A percentile compares a stretch with the other conserved stretches of the same genome.
phyloP scores from a whole-genome alignment of 306 rosid species.

The Fragaria ananassa region DNA sequence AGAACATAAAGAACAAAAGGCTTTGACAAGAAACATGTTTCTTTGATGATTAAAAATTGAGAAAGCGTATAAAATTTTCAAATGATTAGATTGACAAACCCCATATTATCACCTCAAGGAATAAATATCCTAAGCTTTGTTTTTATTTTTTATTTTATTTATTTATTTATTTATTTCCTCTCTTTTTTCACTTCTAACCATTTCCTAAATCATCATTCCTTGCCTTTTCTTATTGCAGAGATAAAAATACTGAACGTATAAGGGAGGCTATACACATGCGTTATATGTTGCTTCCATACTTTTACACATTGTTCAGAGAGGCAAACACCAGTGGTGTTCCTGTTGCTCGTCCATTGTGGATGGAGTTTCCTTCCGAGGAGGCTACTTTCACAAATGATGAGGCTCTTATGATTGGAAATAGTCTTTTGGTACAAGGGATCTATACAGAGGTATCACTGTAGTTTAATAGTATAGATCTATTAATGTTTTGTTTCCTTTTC shows the following conservation, averaged over 20 bases:
- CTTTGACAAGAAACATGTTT: background rate
- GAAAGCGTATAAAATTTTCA: background rate
- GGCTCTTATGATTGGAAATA: slow-evolving; percentile 91
- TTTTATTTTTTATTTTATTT: background rate
- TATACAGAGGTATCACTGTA: slow-evolving; percentile 61
- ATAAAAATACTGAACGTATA: slow-evolving; percentile 64
- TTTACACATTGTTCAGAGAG: slow-evolving; percentile 88
- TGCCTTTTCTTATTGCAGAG: slow-evolving; percentile 52
- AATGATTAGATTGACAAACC: background rate
- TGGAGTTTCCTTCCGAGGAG: slow-evolving; percentile 96
- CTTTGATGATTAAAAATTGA: background rate
- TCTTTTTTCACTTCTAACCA: background rate
- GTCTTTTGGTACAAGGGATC: slow-evolving; percentile 92
- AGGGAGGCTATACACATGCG: slow-evolving; percentile 84
- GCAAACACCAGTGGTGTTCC: slow-evolving; percentile 86
- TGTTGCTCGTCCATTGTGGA: slow-evolving; percentile 87
- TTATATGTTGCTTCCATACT: slow-evolving; percentile 81
- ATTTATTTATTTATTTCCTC: no score
- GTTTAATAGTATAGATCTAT: background rate
- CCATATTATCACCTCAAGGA: background rate
- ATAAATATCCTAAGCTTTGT: background rate
- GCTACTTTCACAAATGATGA: slow-evolving; percentile 88
- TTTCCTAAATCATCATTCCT: slow-evolving; percentile 20
- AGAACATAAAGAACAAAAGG: background rate
- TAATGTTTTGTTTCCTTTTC: background rate